Evolutionary conservation across 1,284 basidiomycete genomes (phyloP), one percentile per base, ranked within the genome.

Genomic region (Tylopilus sp.): DNA sequence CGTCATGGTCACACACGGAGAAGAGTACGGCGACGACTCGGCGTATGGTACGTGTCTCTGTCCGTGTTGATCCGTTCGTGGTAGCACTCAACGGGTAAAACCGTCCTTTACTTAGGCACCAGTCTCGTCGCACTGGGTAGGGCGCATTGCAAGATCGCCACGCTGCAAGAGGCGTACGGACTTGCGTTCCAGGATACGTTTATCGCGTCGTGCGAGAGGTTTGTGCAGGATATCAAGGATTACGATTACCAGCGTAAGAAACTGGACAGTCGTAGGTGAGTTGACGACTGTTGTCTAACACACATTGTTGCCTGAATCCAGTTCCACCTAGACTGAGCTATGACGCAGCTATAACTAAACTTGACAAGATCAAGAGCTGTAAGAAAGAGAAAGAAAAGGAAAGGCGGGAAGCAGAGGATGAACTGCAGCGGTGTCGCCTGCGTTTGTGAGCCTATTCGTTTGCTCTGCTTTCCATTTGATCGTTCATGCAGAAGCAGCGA

Each of bases 1-100:
- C 45, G 86, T 89, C 37, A 91, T 94, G 91, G 85, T 91, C 51
- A 75, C 78, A 28, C 87, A 91, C 61, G 91, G 91, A 11, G 86
- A 91, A 59, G 82, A 91, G 60, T 85, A 88, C 59, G 81, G 78
- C n/a, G 75, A 80, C 17, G 77, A 89, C 57, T 83, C 87, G 39
- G 73, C 77, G 1, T 88, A 83, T 59, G 85, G 85, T 82, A 57
- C 49, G 79, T 69, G 17, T 37, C 12, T 45, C 17, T 50, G 18
- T 31, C 45, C 18, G 17, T 36, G 38, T 20, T 14, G 21, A 43
- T 17, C 14, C 21, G 44, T 49, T 31, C 15, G 8, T 28, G 26
- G 34, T 1, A 26, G 7, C 6, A 6, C 49, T 52, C 24, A 55
- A 51, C 7, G 18, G 26, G 17, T 15, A 18, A 15, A 8, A 33